A percentile compares a stretch with the other conserved stretches of the same genome.
phyloP scores from a whole-genome alignment of 176 grass and related monocot species.

The Puccinellia tenuiflora region DNA sequence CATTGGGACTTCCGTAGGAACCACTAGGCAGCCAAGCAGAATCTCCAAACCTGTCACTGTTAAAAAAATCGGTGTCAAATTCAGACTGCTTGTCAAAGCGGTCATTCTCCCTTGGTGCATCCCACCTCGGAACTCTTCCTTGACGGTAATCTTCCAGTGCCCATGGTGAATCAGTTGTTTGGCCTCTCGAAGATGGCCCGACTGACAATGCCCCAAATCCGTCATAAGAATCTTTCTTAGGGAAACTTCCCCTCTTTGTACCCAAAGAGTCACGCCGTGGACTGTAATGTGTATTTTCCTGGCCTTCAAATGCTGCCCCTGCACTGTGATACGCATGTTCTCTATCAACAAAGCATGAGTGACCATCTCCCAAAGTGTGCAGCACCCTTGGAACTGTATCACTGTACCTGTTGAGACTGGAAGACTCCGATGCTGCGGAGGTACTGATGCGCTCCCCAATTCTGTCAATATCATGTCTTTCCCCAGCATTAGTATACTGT shows the following conservation, averaged over 20 bases:
- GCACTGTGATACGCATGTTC: slow-evolving; percentile 47
- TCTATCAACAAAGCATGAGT: slow-evolving; percentile 46
- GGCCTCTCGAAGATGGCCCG: slow-evolving; percentile 43
- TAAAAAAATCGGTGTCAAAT: slow-evolving; percentile 50
- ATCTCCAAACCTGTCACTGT: slow-evolving; percentile 66
- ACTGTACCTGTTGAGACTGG: slow-evolving; percentile 46
- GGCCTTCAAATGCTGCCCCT: slow-evolving; percentile 43
- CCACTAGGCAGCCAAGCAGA: slow-evolving; percentile 45
- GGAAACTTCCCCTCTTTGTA: slow-evolving; percentile 42
- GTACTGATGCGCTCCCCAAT: slow-evolving; percentile 47
- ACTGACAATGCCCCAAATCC: slow-evolving; percentile 26
- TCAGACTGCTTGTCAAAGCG: slow-evolving; percentile 59
- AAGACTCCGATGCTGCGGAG: slow-evolving; percentile 49
- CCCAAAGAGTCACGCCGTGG: slow-evolving; percentile 41
- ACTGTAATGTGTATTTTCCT: slow-evolving; percentile 41
- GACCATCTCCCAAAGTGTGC: slow-evolving; percentile 42
- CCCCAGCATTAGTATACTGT: slow-evolving; percentile 31
- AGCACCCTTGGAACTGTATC: slow-evolving; percentile 49
- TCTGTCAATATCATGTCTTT: slow-evolving; percentile 49
- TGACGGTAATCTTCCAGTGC: slow-evolving; percentile 42
- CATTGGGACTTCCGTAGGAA: slow-evolving; percentile 49
- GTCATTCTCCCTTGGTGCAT: slow-evolving; percentile 45
- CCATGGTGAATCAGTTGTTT: slow-evolving; percentile 37
- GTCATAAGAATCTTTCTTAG: slow-evolving; percentile 61
- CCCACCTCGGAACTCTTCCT: slow-evolving; percentile 60